A percentile compares a stretch with the other conserved stretches of the same genome.
Evolutionary conservation across 176 grass and related monocot genomes (phyloP).

Genomic region (Oropetium thomaeum): DNA sequence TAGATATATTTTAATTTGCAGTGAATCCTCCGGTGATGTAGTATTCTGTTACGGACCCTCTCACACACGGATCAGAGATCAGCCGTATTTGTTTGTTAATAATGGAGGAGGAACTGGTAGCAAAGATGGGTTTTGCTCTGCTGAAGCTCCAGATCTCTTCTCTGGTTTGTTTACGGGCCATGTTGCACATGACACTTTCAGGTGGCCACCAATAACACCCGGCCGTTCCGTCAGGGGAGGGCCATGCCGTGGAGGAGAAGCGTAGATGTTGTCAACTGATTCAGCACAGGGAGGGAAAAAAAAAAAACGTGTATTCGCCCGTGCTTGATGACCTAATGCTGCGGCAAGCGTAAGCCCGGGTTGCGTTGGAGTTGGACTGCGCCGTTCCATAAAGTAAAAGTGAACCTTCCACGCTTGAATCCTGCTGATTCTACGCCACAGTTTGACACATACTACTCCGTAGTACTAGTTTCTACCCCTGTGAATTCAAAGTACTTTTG

Average conservation of each 20-base stretch:
- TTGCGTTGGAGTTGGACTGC: background rate
- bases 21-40: background rate
- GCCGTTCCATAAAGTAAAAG: too few species aligned
- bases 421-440: background rate
- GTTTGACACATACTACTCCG: background rate
- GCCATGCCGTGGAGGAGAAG: slow-evolving; percentile 11
- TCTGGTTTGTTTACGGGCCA: background rate
- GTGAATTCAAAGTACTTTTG: background rate
- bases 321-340: slow-evolving; percentile 38
- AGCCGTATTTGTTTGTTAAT: background rate
- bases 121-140: background rate
- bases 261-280: slow-evolving; percentile 22
- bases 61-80: background rate
- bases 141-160: background rate
- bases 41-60: background rate
- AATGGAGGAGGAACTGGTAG: background rate
- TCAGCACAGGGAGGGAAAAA: background rate
- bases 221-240: slow-evolving; percentile 26
- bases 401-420: background rate
- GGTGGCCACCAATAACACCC: background rate
- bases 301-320: background rate
- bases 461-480: too few species aligned
- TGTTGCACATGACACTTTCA: slow-evolving; percentile 21
- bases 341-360: background rate
- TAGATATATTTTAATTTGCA: too few species aligned